These are phyloP conservation scores for Begonia peltatifolia DNA, from an alignment of 306 rosid genomes.

Conservation along the genomic window DNA sequence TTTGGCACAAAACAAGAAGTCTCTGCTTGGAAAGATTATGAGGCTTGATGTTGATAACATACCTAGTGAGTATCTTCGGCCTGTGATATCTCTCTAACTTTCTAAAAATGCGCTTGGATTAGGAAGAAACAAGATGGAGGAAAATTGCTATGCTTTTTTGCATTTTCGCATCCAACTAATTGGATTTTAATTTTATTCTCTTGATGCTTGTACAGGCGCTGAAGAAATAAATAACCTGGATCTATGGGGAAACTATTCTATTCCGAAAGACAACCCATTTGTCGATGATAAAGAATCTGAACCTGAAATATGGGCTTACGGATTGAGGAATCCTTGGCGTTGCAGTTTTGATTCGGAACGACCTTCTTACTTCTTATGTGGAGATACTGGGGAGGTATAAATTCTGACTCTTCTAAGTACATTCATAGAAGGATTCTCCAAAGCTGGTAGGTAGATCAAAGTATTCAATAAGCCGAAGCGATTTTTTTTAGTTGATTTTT, in stretches of 20 bases:
- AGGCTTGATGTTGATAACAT: conserved; percentile 71
- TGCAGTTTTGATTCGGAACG: conserved; percentile 86
- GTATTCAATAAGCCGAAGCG: too few relatives aligned
- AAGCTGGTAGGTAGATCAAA: neutral
- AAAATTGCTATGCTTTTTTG: neutral
- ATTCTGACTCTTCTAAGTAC: conserved; percentile 1
- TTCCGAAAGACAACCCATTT: conserved; percentile 79
- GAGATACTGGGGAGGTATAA: conserved; percentile 79
- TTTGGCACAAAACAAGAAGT: conserved; percentile 89
- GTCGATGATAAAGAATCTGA: conserved; percentile 40
- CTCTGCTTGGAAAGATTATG: conserved; percentile 90
- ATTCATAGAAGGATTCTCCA: neutral
- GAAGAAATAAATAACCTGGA: conserved; percentile 51
- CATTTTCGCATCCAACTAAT: too few relatives aligned
- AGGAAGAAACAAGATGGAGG: conserved; percentile 5
- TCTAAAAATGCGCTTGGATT: too few relatives aligned
- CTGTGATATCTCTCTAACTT: too few relatives aligned
- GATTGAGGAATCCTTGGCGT: conserved; percentile 96
- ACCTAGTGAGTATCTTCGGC: conserved; percentile 38
- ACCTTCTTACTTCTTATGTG: conserved; percentile 84
- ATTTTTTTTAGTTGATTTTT: too few relatives aligned
- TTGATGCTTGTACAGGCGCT: conserved; percentile 9
- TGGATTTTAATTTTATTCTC: neutral
- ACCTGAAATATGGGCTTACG: conserved; percentile 87
- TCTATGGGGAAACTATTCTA: conserved; percentile 90